Evolutionary conservation across 202 grass and related monocot genomes (phyloP).

Genomic region (Bolboschoenoplectus hybrid): DNA sequence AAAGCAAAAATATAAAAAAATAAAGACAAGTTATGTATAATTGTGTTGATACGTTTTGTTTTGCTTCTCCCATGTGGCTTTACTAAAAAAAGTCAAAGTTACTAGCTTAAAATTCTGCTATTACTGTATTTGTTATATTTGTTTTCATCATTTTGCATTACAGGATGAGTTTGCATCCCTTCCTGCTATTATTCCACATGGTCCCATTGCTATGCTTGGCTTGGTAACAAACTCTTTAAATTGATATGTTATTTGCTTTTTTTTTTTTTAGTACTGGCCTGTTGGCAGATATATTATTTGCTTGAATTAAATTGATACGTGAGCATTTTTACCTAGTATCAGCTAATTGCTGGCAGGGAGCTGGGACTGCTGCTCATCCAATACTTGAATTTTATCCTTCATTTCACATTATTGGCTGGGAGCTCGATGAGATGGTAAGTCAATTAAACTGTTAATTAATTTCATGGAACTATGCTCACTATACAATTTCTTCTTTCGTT

Average conservation of each 20-base stretch:
- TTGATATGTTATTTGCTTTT: neutral
- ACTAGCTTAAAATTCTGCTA: conserved; percentile 5
- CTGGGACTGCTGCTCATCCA: conserved; percentile 76
- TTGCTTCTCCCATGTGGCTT: neutral
- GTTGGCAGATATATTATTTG: neutral
- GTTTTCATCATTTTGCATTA: conserved; percentile 15
- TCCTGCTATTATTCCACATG: conserved; percentile 67
- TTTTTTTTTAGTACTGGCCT: no score
- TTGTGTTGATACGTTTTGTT: neutral
- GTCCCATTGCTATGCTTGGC: conserved; percentile 90
- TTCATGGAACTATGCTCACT: neutral
- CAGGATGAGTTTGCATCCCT: conserved; percentile 90
- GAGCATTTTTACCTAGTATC: neutral
- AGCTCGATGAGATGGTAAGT: conserved; percentile 86
- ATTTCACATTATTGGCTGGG: conserved; percentile 81
- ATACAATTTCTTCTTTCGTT: conserved; percentile 21
- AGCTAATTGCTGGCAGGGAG: conserved; percentile 60
- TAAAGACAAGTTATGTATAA: neutral
- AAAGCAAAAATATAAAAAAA: neutral
- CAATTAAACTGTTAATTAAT: conserved; percentile 13
- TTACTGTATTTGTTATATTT: neutral
- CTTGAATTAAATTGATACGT: conserved; percentile 1
- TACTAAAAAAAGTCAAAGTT: neutral
- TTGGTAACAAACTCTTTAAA: conserved; percentile 66
- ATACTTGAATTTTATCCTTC: conserved; percentile 78